Percentiles rank a stretch among this genome's conserved stretches.
These are phyloP conservation scores for Spongispora temasekensis DNA, from an alignment of 1,284 basidiomycete genomes.

Conservation along the genomic window DNA sequence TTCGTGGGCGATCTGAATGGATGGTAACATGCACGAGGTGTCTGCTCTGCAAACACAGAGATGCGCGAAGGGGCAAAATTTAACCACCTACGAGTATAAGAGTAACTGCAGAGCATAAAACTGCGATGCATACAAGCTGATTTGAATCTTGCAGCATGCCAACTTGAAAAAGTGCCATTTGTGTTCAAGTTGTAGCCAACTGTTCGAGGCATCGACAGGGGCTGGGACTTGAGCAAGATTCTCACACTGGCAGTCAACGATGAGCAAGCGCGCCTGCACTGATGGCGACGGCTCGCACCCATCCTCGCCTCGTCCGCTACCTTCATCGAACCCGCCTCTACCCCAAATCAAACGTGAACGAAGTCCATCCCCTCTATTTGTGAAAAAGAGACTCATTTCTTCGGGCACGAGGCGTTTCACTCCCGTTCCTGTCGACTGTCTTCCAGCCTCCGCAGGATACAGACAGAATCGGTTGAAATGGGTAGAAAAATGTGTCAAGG, in stretches of 20 bases:
- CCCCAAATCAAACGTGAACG: constrained; percentile 23
- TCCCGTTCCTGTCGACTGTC: constrained; percentile 31
- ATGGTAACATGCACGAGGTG: neutral
- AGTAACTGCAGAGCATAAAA: too few species aligned
- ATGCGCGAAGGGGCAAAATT: too few species aligned
- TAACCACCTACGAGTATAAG: too few species aligned
- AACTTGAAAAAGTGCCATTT: too few species aligned
- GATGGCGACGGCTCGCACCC: neutral
- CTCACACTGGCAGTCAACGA: too few species aligned
- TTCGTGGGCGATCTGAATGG: constrained; percentile 17
- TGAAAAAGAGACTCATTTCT: constrained; percentile 24
- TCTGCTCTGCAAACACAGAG: neutral
- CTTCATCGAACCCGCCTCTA: neutral
- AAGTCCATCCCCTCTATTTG: constrained; percentile 15
- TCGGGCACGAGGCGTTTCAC: constrained; percentile 29
- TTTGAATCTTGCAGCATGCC: too few species aligned
- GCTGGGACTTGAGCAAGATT: too few species aligned
- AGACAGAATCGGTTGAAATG: constrained; percentile 26
- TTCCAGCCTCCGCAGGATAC: constrained; percentile 17
- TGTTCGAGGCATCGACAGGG: too few species aligned
- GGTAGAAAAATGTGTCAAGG: constrained; percentile 18
- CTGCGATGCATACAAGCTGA: too few species aligned
- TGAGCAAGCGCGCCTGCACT: constrained; percentile 19
- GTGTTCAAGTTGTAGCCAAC: too few species aligned
- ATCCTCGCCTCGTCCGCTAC: too few species aligned